Percentiles rank a stretch among this genome's conserved stretches.
These are phyloP conservation scores for Rhodotorula sp. DNA, from an alignment of 1,284 basidiomycete genomes.

Conservation along the genomic window DNA sequence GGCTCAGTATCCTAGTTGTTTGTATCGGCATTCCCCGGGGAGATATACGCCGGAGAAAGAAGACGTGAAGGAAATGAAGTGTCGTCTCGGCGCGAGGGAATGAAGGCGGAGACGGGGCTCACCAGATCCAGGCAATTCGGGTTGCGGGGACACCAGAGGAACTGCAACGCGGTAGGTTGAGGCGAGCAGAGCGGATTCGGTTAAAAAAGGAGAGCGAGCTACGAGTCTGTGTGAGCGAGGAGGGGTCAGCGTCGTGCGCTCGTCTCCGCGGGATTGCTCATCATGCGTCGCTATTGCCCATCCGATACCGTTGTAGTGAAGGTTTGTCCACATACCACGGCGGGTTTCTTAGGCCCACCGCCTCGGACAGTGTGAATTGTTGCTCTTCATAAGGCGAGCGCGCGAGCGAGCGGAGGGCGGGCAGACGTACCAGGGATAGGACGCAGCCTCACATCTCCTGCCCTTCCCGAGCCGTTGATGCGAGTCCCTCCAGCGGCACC, in stretches of 20 bases:
- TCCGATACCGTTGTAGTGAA: conserved; percentile 24
- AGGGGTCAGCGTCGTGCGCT: not conserved
- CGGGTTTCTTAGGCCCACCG: not conserved
- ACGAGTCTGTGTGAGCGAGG: too few species aligned
- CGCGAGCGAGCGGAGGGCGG: not conserved
- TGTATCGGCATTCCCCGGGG: conserved; percentile 11
- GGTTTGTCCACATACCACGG: not conserved
- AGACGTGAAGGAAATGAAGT: conserved; percentile 8
- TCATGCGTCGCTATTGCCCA: too few species aligned
- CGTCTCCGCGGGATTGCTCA: not conserved
- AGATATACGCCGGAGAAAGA: conserved; percentile 21
- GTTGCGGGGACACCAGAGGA: too few species aligned
- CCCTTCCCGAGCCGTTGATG: too few species aligned
- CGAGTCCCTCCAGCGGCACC: too few species aligned
- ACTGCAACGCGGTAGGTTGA: too few species aligned
- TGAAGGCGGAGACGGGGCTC: not conserved
- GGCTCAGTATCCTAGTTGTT: not conserved
- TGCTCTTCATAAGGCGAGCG: conserved; percentile 5
- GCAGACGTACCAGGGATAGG: not conserved
- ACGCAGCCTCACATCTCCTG: too few species aligned
- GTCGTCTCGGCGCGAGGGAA: conserved; percentile 3
- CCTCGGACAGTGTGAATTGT: conserved; percentile 26
- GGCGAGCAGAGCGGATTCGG: too few species aligned
- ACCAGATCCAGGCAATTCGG: not conserved
- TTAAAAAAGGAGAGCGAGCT: too few species aligned